Evolutionary conservation across 1,284 basidiomycete species (phyloP).

Genomic region (Rhodotorula sp.): DNA sequence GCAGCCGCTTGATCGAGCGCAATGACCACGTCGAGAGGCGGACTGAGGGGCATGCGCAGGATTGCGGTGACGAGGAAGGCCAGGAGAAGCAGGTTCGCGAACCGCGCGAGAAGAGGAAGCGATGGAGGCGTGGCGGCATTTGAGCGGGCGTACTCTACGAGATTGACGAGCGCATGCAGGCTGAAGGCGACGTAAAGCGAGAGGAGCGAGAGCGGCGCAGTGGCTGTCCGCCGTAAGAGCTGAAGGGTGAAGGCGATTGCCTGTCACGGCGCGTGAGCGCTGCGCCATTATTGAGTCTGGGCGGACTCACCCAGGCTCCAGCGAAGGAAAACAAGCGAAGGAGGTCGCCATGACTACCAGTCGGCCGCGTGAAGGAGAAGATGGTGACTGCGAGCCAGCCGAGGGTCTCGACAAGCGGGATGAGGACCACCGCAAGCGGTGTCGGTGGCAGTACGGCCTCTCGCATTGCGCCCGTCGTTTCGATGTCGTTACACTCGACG

Average conservation of each 20-base stretch:
- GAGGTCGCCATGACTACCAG: slow-evolving; percentile 8
- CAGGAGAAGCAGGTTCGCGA: slow-evolving; percentile 55
- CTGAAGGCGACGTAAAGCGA: slow-evolving; percentile 58
- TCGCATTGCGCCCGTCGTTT: neutral
- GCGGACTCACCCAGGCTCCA: neutral
- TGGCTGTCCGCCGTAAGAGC: neutral
- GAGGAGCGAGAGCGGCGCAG: slow-evolving; percentile 60
- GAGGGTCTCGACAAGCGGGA: slow-evolving; percentile 11
- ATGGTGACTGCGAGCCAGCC: slow-evolving; percentile 1
- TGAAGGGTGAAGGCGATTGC: slow-evolving; percentile 2
- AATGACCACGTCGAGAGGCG: slow-evolving; percentile 58
- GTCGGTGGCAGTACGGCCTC: slow-evolving; percentile 10
- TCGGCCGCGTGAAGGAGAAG: neutral
- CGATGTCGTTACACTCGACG: neutral
- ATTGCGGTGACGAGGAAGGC: slow-evolving; percentile 56
- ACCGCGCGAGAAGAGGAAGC: slow-evolving; percentile 46
- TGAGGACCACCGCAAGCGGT: neutral
- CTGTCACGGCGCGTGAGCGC: neutral
- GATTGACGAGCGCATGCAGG: slow-evolving; percentile 53
- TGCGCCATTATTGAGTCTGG: neutral
- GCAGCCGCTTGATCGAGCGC: slow-evolving; percentile 48
- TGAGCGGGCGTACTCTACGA: slow-evolving; percentile 58
- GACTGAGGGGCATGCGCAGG: slow-evolving; percentile 61
- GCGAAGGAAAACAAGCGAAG: neutral
- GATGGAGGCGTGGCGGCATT: neutral